Conservation (phyloP, 768 basidiomycete species). For the Suillus decipiens region DNA sequence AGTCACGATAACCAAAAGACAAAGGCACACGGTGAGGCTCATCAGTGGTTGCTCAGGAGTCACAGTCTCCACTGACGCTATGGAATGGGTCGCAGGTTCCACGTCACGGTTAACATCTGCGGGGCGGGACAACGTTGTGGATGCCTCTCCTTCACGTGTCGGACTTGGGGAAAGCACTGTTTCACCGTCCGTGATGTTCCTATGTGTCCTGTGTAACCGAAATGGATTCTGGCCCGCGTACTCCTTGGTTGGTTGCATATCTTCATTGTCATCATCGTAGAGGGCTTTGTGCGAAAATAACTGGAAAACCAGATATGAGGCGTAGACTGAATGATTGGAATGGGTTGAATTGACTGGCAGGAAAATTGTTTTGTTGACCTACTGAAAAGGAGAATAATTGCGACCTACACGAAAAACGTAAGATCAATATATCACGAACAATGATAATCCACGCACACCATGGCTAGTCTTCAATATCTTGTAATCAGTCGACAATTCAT, state of each 20-base stretch:
- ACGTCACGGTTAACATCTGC: background rate
- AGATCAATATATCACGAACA: background rate
- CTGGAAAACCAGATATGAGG: slow-evolving; percentile 74
- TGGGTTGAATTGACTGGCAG: slow-evolving; percentile 1
- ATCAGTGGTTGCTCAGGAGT: slow-evolving; percentile 43
- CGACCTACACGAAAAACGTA: slow-evolving; percentile 46
- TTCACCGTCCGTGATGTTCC: background rate
- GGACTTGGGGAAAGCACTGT: background rate
- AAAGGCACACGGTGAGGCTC: slow-evolving; percentile 54
- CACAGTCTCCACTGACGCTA: slow-evolving; percentile 25
- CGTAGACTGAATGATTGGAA: slow-evolving; percentile 55
- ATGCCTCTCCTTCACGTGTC: background rate
- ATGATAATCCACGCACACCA: slow-evolving; percentile 53
- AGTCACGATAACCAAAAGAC: slow-evolving; percentile 58
- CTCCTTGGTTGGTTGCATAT: slow-evolving; percentile 39
- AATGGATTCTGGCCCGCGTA: slow-evolving; percentile 45
- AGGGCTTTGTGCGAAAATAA: slow-evolving; percentile 76
- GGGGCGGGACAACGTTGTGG: background rate
- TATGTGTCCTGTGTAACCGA: background rate
- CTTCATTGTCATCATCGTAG: slow-evolving; percentile 53
- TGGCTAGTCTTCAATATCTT: slow-evolving; percentile 74
- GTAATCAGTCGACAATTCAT: slow-evolving; percentile 35
- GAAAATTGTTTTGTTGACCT: slow-evolving; percentile 23
- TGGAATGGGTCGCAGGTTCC: slow-evolving; percentile 1
- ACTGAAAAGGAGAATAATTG: slow-evolving; percentile 80